phyloP scores from a whole-genome alignment of 495 filamentous ascomycete species.

The Xylaria sp. region DNA sequence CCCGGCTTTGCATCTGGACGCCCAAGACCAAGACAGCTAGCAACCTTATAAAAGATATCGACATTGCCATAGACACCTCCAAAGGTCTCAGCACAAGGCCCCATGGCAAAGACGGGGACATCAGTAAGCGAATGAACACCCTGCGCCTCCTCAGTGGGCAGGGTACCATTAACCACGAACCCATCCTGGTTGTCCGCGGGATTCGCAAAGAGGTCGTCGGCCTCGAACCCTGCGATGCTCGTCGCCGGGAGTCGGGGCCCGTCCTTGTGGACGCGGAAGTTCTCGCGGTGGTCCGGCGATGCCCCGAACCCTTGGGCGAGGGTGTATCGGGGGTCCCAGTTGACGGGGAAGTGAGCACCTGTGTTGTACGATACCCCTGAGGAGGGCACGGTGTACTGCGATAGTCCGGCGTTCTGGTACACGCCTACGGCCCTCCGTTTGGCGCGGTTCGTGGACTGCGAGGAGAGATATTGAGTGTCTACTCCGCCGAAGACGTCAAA shows the following conservation, averaged over 20 bases:
- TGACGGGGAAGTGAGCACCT: constrained; percentile 71
- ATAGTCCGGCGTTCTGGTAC: constrained; percentile 69
- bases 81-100: constrained; percentile 75
- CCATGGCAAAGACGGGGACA: constrained; percentile 75
- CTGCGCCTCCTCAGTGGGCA: constrained; percentile 60
- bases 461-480: constrained; percentile 65
- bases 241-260: constrained; percentile 62
- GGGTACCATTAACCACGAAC: constrained; percentile 71
- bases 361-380: constrained; percentile 62
- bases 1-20: constrained; percentile 31
- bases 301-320: constrained; percentile 69
- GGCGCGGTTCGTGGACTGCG: constrained; percentile 62
- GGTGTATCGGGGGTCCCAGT: constrained; percentile 80
- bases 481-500: constrained; percentile 65
- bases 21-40: constrained; percentile 69
- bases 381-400: constrained; percentile 66
- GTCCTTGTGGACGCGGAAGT: constrained; percentile 65
- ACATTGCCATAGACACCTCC: constrained; percentile 71
- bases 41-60: constrained; percentile 77
- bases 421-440: constrained; percentile 73
- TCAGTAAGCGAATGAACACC: constrained; percentile 79
- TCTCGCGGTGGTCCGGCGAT: constrained; percentile 71
- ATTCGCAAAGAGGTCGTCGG: constrained; percentile 62
- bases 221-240: constrained; percentile 41
- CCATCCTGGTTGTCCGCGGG: constrained; percentile 67